phyloP scores from a whole-genome alignment of 345 rosid genomes.

The Triadica sebifera region DNA sequence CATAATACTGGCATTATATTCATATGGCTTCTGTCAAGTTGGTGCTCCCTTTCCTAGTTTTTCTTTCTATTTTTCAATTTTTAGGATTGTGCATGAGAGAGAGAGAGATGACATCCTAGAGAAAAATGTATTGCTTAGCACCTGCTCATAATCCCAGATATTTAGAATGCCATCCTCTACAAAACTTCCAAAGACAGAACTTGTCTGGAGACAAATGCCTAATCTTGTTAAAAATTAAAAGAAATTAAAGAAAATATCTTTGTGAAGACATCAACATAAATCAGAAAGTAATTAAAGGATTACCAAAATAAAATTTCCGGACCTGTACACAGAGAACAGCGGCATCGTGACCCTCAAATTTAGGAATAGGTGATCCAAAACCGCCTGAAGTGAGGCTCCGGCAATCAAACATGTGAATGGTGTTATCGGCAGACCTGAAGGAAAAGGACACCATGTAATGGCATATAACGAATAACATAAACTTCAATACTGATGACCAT shows the following conservation, averaged over 20 bases:
- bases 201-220: slow-evolving; percentile 23
- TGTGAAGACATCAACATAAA: neutral
- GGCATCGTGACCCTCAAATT: slow-evolving; percentile 75
- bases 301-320: slow-evolving; percentile 1
- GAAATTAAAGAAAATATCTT: neutral
- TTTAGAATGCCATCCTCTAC: slow-evolving; percentile 36
- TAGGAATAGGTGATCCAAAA: slow-evolving; percentile 63
- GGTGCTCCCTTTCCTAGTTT: too few species aligned
- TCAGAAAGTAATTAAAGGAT: neutral
- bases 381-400: slow-evolving; percentile 58
- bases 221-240: neutral
- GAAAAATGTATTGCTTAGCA: slow-evolving; percentile 2
- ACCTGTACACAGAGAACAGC: slow-evolving; percentile 94
- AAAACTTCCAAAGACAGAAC: slow-evolving; percentile 34
- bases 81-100: neutral
- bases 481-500: neutral
- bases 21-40: too few species aligned
- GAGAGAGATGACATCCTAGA: neutral
- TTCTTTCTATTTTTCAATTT: neutral
- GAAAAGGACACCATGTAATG: neutral
- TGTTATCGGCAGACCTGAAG: slow-evolving; percentile 47
- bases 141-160: slow-evolving; percentile 36
- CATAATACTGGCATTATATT: too few species aligned
- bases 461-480: neutral
- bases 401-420: slow-evolving; percentile 53